phyloP scores from a whole-genome alignment of 2,329 filamentous ascomycete species.

The Daldinia sp. region DNA sequence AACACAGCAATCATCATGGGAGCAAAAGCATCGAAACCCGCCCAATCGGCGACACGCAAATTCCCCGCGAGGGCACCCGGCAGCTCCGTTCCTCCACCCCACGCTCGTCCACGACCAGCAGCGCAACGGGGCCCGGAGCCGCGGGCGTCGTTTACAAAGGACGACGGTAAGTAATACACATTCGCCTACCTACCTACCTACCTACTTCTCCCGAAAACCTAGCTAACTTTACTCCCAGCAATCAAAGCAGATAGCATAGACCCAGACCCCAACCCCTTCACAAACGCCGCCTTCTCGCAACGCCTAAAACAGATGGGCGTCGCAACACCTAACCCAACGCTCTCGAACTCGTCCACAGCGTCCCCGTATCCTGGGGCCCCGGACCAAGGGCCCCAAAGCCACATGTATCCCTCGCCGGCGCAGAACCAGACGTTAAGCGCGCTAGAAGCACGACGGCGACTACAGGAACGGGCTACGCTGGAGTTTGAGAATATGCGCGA shows the following conservation, averaged over 20 bases:
- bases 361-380: conserved; percentile 17
- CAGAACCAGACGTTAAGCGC: conserved; percentile 58
- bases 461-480: conserved; percentile 54
- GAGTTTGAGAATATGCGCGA: conserved; percentile 55
- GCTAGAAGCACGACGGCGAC: conserved; percentile 56
- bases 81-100: conserved; percentile 41
- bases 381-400: conserved; percentile 24
- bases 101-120: conserved; percentile 20
- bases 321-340: conserved; percentile 62
- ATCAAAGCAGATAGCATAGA: conserved; percentile 52
- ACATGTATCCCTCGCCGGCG: conserved; percentile 38
- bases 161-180: conserved; percentile 46
- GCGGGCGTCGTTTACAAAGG: conserved; percentile 44
- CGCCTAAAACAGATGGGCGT: conserved; percentile 64
- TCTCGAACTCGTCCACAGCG: conserved; percentile 60
- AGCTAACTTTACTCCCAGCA: conserved; percentile 44
- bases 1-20: conserved; percentile 49
- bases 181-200: too few species aligned
- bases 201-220: background rate
- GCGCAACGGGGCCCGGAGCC: conserved; percentile 15
- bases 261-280: conserved; percentile 50
- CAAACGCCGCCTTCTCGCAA: conserved; percentile 56
- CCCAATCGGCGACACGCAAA: conserved; percentile 52
- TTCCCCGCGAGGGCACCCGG: conserved; percentile 54
- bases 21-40: conserved; percentile 57